Evolutionary conservation across 2,329 filamentous ascomycete genomes (phyloP).

Genomic region (Nakataea oryzae): DNA sequence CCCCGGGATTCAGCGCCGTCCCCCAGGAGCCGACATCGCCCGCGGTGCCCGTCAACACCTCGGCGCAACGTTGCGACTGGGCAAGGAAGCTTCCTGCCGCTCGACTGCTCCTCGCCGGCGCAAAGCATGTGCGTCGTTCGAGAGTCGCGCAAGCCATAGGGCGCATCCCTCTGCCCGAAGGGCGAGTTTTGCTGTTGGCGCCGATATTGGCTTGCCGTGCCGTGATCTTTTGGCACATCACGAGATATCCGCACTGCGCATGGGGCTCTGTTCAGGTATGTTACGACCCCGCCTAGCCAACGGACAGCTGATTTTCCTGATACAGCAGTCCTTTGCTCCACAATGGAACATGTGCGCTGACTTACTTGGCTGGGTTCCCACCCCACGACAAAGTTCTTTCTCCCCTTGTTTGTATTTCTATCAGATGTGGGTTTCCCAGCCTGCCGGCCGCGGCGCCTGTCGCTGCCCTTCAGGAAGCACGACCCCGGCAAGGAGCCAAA

Average conservation of each 20-base stretch:
- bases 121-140: background rate
- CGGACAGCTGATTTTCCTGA: background rate
- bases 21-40: background rate
- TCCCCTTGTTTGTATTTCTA: background rate
- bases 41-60: background rate
- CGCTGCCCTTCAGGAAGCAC: background rate
- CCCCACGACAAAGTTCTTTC: background rate
- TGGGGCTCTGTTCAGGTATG: conserved; percentile 1
- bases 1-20: background rate
- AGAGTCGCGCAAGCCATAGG: background rate
- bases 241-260: background rate
- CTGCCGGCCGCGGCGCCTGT: background rate
- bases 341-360: no score
- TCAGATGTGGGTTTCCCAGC: background rate
- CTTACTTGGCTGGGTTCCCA: no score
- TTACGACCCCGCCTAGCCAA: background rate
- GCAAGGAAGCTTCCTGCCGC: background rate
- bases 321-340: no score
- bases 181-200: background rate
- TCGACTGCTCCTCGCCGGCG: background rate
- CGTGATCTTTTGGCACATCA: background rate
- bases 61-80: background rate
- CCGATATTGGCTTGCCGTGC: background rate
- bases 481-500: background rate
- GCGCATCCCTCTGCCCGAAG: background rate